These are phyloP conservation scores for Hyaloperonospora arabidopsidis DNA, from an alignment of 352 stramenopile species.

Conservation along the genomic window DNA sequence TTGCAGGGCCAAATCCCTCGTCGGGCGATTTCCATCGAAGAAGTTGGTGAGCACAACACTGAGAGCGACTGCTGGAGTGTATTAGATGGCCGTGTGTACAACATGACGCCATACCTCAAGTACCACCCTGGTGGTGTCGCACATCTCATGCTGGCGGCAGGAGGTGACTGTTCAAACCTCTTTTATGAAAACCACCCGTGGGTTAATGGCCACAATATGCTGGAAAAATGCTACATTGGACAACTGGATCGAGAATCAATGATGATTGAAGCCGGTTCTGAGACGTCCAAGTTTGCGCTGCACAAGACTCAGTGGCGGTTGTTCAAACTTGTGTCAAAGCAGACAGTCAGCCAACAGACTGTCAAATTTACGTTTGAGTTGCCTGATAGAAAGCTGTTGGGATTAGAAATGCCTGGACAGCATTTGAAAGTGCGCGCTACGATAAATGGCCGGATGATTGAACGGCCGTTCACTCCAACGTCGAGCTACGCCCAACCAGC, in stretches of 20 bases:
- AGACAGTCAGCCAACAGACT: constrained; percentile 45
- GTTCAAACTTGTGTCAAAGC: constrained; percentile 55
- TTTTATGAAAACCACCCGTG: constrained; percentile 97
- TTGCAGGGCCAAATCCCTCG: constrained; percentile 47
- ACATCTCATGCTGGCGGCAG: constrained; percentile 88
- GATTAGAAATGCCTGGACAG: constrained; percentile 61
- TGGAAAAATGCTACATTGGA: constrained; percentile 83
- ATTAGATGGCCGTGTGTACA: constrained; percentile 90
- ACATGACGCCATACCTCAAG: constrained; percentile 93
- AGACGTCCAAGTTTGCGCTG: constrained; percentile 41
- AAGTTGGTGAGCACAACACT: constrained; percentile 84
- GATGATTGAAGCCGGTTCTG: background rate
- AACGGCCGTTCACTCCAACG: constrained; percentile 69
- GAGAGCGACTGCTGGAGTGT: constrained; percentile 92
- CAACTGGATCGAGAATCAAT: constrained; percentile 53
- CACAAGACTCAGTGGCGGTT: constrained; percentile 56
- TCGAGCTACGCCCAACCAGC: constrained; percentile 58
- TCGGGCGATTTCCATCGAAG: constrained; percentile 63
- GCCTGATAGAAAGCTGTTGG: constrained; percentile 49
- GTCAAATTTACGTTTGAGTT: constrained; percentile 78
- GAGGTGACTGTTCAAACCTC: constrained; percentile 90
- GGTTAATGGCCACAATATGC: constrained; percentile 89
- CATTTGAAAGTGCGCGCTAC: constrained; percentile 73
- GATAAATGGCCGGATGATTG: constrained; percentile 69
- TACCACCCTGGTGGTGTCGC: constrained; percentile 95